Conservation (phyloP, 441 rosid genomes). For the Sinapis alba region DNA sequence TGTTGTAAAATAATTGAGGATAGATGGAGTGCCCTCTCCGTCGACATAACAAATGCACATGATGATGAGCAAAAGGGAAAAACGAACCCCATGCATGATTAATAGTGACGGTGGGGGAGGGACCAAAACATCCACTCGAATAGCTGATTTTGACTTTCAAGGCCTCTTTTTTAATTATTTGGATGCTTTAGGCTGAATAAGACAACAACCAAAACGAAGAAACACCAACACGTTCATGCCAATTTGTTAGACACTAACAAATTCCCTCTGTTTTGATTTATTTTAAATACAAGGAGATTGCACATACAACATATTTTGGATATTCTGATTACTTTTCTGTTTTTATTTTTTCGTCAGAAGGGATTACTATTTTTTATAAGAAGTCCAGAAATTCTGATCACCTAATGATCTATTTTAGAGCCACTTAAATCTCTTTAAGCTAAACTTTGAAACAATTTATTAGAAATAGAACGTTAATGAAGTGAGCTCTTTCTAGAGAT, state of each 20-base stretch:
- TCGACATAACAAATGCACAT: constrained; percentile 12
- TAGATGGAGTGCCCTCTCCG: constrained; percentile 10
- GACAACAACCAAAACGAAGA: constrained; percentile 12
- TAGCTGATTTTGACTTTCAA: background rate
- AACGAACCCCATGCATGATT: constrained; percentile 1
- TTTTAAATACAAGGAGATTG: background rate
- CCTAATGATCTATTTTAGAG: background rate
- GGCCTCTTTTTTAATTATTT: background rate
- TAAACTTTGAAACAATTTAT: background rate
- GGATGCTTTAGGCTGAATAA: background rate
- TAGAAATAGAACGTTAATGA: background rate
- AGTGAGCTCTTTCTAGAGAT: background rate
- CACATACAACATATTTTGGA: background rate
- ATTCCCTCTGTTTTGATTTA: background rate
- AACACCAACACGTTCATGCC: constrained; percentile 19
- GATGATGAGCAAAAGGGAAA: constrained; percentile 26
- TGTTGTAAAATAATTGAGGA: constrained; percentile 15
- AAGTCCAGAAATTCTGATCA: background rate
- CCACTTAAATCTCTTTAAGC: background rate
- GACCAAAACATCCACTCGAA: constrained; percentile 18
- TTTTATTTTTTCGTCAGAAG: background rate
- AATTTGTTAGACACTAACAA: constrained; percentile 1
- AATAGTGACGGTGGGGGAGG: background rate
- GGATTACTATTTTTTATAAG: background rate
- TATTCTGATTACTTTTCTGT: background rate